Evolutionary conservation across 2,329 filamentous ascomycete genomes (phyloP), one percentile per base, ranked within the genome.

Genomic region (Akanthomyces uredinophilus): DNA sequence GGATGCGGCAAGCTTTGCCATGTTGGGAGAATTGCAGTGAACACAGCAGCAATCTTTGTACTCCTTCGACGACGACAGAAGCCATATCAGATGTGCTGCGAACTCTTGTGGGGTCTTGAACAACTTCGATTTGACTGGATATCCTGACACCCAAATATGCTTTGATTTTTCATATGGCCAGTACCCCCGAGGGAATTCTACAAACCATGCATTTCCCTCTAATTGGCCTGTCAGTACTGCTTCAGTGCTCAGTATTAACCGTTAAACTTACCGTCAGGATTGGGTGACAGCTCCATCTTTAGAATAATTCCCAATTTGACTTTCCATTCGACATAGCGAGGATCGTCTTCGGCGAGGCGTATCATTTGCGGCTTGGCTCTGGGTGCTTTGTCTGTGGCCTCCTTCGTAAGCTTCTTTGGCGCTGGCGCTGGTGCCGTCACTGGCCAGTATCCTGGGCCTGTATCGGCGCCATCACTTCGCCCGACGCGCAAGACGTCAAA

Each of bases 91-190:
- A 64, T 84, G 81, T 10, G 81, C 71, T 5, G 77, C 79, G 63
- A 84, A 82, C 65, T 84, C 81, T 62, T 82, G 79, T 0, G 81
- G 81, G 49, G 78, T 81, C 68, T 80, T 81, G 68, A 79, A 83
- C 5, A 80, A 71, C 68, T 79, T 81, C 39, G 73, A 68, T 64
- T 81, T 80, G 64, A 77, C 71, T 5, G 79, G 79, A 62, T 81
- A 80, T 10, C 79, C 79, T 5, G 79, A 81, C 4, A 82, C 74
- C 73, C 78, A 80, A 22, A 81, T 77, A 63, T 81, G 78, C 62
- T 79, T 79, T 4, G 77, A 79, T 54, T 77, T 77, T 66, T 80
- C 74, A 61, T 80, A 80, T 3, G 80, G 69, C 78, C 77, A 80
- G 67, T 80, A 80, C 2, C 77, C 77, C 27, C 72, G 67, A 16